Percentiles rank a stretch among this genome's conserved stretches.
Conservation (phyloP, 257 asterid genomes). For the Haberlea rhodopensis region DNA sequence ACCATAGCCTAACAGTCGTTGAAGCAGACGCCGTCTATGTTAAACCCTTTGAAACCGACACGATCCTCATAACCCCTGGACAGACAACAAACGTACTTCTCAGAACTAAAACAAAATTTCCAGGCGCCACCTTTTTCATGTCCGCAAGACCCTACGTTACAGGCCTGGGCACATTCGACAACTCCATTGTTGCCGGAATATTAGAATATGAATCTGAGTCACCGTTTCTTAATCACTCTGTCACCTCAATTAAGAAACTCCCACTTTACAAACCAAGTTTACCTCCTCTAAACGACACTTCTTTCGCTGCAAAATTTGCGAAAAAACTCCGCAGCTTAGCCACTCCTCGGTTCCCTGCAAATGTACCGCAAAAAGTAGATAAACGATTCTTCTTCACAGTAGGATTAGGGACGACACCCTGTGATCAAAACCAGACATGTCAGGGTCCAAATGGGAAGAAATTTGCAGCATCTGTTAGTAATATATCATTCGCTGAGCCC, state of each 20-base stretch:
- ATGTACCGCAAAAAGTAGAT: conserved; percentile 44
- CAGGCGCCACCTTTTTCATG: conserved; percentile 50
- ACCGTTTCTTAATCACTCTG: conserved; percentile 24
- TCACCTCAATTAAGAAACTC: conserved; percentile 28
- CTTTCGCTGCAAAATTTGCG: conserved; percentile 40
- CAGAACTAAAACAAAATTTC: conserved; percentile 36
- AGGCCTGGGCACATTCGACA: conserved; percentile 55
- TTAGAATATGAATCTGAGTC: conserved; percentile 42
- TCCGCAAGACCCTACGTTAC: conserved; percentile 52
- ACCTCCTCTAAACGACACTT: conserved; percentile 52
- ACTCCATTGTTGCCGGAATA: conserved; percentile 54
- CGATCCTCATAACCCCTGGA: conserved; percentile 51
- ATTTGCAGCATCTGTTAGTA: conserved; percentile 52
- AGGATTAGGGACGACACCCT: conserved; percentile 54
- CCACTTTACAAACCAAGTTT: conserved; percentile 38
- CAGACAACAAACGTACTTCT: conserved; percentile 58
- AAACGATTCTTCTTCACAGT: conserved; percentile 48
- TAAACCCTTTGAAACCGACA: conserved; percentile 45
- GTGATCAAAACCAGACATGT: conserved; percentile 42
- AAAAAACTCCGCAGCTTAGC: conserved; percentile 44
- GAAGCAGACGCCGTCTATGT: conserved; percentile 54
- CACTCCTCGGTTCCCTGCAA: conserved; percentile 47
- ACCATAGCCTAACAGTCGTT: conserved; percentile 45
- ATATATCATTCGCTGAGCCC: conserved; percentile 45
- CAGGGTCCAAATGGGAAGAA: conserved; percentile 60